Conservation (phyloP, 2,329 filamentous ascomycete species). For the Hymenoscyphus repandus region DNA sequence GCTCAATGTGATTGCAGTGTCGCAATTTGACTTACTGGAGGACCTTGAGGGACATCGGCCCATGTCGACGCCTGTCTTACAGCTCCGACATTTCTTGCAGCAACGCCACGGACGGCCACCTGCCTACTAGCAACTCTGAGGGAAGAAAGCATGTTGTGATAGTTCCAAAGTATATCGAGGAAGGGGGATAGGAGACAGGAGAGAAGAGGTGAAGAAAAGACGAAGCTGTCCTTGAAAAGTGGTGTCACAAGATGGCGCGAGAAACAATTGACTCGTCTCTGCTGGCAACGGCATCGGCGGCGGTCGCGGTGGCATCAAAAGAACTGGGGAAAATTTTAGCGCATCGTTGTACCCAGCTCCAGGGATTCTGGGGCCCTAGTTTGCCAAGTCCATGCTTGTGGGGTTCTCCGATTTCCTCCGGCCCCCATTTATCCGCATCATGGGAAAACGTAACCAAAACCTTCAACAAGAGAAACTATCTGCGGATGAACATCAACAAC, state of each 20-base stretch:
- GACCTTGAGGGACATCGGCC: constrained; percentile 87
- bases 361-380: no score
- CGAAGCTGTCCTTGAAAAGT: background rate
- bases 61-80: constrained; percentile 60
- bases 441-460: no score
- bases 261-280: background rate
- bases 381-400: no score
- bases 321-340: no score
- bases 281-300: no score
- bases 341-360: no score
- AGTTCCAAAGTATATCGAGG: background rate
- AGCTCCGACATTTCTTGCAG: constrained; percentile 22
- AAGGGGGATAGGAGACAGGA: background rate
- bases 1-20: constrained; percentile 4
- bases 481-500: no score
- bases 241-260: background rate
- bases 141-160: constrained; percentile 49
- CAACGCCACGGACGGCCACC: constrained; percentile 29
- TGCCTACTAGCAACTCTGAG: constrained; percentile 49
- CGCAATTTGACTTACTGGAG: constrained; percentile 65
- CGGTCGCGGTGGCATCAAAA: no score
- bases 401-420: no score
- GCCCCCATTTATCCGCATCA: no score
- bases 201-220: no score
- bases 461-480: no score